A percentile compares a stretch with the other conserved stretches of the same genome.
Evolutionary conservation across 1,139 yeast species (phyloP).

Genomic region (Blastobotrys persicus): DNA sequence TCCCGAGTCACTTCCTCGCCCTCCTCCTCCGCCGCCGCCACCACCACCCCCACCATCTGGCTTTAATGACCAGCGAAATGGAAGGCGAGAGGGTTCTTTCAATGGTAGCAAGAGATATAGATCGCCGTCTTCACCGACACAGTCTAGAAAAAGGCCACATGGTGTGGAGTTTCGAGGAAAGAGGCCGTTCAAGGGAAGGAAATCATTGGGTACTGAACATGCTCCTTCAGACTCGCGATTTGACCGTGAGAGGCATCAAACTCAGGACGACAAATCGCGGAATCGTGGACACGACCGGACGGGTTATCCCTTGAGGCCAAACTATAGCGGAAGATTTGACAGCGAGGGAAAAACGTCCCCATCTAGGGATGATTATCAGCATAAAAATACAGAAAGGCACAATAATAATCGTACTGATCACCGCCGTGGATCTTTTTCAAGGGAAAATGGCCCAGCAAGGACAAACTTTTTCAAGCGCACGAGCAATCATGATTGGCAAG

Average conservation of each 20-base stretch:
- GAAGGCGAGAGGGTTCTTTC: background rate
- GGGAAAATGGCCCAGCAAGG: no score
- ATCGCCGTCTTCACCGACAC: background rate
- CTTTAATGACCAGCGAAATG: background rate
- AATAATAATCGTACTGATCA: no score
- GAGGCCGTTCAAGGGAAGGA: background rate
- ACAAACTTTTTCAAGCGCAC: no score
- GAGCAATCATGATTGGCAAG: no score
- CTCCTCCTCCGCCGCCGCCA: constrained; percentile 2
- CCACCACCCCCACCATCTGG: background rate
- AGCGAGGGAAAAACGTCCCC: no score
- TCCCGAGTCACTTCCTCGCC: constrained; percentile 3
- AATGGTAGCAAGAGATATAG: background rate
- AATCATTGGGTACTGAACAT: background rate
- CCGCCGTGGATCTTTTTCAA: no score
- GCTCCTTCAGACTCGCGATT: background rate
- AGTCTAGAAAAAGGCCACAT: background rate
- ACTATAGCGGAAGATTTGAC: no score
- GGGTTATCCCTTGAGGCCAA: no score
- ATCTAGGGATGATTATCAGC: no score
- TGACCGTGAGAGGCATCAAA: background rate
- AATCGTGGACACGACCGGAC: background rate
- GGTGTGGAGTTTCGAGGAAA: background rate
- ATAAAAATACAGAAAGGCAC: no score
- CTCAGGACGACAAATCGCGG: background rate